Percentiles rank a stretch among this genome's conserved stretches.
phyloP scores from a whole-genome alignment of 352 stramenopile genomes.

The Sclerospora graminicola region DNA sequence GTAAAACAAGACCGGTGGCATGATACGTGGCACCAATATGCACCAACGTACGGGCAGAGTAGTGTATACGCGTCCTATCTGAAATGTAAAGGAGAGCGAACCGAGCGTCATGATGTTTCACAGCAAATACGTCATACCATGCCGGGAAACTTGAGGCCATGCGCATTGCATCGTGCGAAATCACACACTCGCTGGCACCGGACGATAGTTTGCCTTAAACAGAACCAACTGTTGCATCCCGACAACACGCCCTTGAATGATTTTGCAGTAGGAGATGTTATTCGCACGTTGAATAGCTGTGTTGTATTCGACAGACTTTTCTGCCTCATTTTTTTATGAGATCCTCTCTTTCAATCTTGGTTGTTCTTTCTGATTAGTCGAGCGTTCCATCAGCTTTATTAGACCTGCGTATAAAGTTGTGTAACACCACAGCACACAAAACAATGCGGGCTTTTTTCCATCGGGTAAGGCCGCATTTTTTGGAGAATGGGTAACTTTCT shows the following conservation, averaged over 20 bases:
- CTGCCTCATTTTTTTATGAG: too few relatives aligned
- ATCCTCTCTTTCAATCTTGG: too few relatives aligned
- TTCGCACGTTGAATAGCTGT: too few relatives aligned
- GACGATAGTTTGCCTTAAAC: slow-evolving; percentile 97
- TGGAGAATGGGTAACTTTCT: too few relatives aligned
- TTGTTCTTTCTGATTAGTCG: too few relatives aligned
- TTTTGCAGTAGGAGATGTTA: too few relatives aligned
- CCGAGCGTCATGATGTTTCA: slow-evolving; percentile 95
- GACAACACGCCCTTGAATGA: slow-evolving; percentile 98
- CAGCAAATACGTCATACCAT: slow-evolving; percentile 87
- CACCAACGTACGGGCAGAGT: slow-evolving; percentile 97
- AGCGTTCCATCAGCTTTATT: too few relatives aligned
- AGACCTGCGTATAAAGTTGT: too few relatives aligned
- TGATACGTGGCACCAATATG: slow-evolving; percentile 97
- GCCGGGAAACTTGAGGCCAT: slow-evolving; percentile 93
- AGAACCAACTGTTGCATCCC: slow-evolving; percentile 98
- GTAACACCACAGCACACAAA: too few relatives aligned
- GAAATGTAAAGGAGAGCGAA: slow-evolving; percentile 98
- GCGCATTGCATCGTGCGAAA: slow-evolving; percentile 93
- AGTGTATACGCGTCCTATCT: slow-evolving; percentile 98
- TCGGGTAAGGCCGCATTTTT: too few relatives aligned
- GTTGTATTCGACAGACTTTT: too few relatives aligned
- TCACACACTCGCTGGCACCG: slow-evolving; percentile 94
- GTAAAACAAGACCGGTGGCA: slow-evolving; percentile 97
- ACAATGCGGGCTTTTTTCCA: too few relatives aligned